These are phyloP conservation scores for Fusarium tricinctum DNA, from an alignment of 2,329 filamentous ascomycete species.

Conservation along the genomic window DNA sequence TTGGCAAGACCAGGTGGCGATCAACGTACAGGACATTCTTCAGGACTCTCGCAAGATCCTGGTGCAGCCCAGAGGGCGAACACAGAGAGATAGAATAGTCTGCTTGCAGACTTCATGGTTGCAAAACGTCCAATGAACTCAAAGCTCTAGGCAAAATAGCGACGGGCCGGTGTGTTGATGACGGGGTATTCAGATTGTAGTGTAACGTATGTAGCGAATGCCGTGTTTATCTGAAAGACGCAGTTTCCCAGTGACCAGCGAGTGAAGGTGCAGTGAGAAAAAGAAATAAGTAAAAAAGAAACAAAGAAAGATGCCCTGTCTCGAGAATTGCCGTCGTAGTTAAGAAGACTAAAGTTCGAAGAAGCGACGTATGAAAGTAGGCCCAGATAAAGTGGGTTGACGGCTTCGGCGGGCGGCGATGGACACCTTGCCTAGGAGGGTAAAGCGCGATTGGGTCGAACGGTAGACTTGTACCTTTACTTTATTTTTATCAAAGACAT, in stretches of 20 bases:
- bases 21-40: slow-evolving; percentile 68
- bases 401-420: slow-evolving; percentile 43
- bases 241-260: slow-evolving; percentile 16
- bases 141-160: slow-evolving; percentile 4
- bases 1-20: slow-evolving; percentile 13
- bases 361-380: slow-evolving; percentile 46
- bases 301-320: slow-evolving; percentile 6
- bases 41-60: slow-evolving; percentile 60
- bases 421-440: slow-evolving; percentile 26
- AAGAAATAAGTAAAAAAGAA: background rate
- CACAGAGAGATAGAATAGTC: slow-evolving; percentile 68
- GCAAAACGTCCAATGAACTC: slow-evolving; percentile 26
- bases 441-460: slow-evolving; percentile 25
- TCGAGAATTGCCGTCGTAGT: slow-evolving; percentile 12
- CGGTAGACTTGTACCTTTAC: slow-evolving; percentile 39
- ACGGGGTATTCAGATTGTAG: background rate
- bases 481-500: slow-evolving; percentile 24
- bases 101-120: slow-evolving; percentile 67
- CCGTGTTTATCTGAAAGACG: background rate
- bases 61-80: slow-evolving; percentile 68
- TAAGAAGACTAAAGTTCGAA: slow-evolving; percentile 24
- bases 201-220: slow-evolving; percentile 12
- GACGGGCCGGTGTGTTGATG: slow-evolving; percentile 13
- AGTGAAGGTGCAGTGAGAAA: slow-evolving; percentile 29
- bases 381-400: slow-evolving; percentile 42